Conservation (phyloP, 2,329 filamentous ascomycete species). For the Ilyonectria mors-panacis region DNA sequence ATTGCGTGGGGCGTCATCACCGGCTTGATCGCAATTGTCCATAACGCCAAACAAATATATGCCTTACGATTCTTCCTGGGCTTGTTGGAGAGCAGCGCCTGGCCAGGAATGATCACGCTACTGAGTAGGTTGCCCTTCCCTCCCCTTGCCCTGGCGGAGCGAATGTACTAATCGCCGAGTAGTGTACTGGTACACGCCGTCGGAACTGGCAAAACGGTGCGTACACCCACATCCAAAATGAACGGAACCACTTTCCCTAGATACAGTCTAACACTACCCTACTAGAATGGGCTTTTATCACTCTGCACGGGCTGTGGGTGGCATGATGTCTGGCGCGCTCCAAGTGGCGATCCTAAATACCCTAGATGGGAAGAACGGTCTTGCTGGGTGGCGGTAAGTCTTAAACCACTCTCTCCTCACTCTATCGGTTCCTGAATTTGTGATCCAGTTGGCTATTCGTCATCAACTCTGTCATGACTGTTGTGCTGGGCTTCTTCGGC, state of each 20-base stretch:
- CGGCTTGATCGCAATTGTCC: constrained; percentile 50
- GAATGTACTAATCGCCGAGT: neutral
- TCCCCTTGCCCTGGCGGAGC: no score
- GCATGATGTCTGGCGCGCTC: constrained; percentile 61
- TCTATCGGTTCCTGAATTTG: neutral
- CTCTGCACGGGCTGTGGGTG: constrained; percentile 56
- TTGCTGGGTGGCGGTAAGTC: constrained; percentile 58
- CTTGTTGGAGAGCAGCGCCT: constrained; percentile 53
- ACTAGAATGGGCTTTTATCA: constrained; percentile 58
- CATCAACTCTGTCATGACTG: constrained; percentile 21
- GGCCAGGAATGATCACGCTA: constrained; percentile 54
- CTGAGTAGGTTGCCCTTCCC: constrained; percentile 40
- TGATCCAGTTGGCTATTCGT: constrained; percentile 17
- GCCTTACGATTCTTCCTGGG: constrained; percentile 59
- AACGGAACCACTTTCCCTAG: neutral
- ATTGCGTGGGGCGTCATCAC: constrained; percentile 47
- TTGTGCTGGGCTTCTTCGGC: constrained; percentile 22
- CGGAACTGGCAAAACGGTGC: constrained; percentile 30
- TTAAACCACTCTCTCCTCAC: neutral
- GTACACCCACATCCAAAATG: neutral
- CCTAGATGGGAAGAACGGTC: constrained; percentile 54
- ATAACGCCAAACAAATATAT: constrained; percentile 54
- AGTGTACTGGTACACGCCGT: constrained; percentile 35
- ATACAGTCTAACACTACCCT: neutral
- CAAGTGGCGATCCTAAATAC: constrained; percentile 59